phyloP scores from a whole-genome alignment of 768 basidiomycete species.

The Termitomyces sp. region DNA sequence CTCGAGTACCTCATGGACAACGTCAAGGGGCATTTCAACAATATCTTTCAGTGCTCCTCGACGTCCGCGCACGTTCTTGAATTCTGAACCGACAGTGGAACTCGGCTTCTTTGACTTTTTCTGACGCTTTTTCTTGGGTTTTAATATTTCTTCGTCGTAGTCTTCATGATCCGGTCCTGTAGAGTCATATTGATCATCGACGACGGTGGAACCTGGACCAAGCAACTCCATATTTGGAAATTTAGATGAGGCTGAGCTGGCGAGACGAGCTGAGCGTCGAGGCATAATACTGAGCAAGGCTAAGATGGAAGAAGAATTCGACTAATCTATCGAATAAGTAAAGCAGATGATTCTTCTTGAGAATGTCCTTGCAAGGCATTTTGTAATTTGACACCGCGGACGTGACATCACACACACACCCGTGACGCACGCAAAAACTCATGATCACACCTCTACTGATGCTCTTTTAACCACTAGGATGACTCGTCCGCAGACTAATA shows the following conservation, averaged over 20 bases:
- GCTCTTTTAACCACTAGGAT: too few species aligned
- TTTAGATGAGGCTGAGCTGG: background rate
- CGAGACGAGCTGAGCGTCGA: background rate
- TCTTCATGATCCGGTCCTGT: background rate
- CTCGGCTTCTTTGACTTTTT: background rate
- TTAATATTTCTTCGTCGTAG: background rate
- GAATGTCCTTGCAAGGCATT: too few species aligned
- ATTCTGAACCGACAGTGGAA: background rate
- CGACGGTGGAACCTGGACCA: too few species aligned
- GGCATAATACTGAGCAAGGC: background rate
- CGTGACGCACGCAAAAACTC: too few species aligned
- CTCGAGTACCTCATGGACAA: slow-evolving; percentile 25
- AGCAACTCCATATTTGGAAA: background rate
- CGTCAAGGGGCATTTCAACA: slow-evolving; percentile 32
- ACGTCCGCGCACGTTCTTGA: slow-evolving; percentile 13
- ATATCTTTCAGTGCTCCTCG: slow-evolving; percentile 19
- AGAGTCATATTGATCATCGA: background rate
- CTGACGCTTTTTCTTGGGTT: slow-evolving; percentile 3
- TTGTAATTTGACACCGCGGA: too few species aligned
- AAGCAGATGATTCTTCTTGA: background rate
- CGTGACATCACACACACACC: too few species aligned
- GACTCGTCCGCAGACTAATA: background rate
- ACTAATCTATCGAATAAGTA: background rate
- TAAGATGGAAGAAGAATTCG: background rate
- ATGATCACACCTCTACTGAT: too few species aligned